Evolutionary conservation across 2,329 filamentous ascomycete species (phyloP), one percentile per base, ranked within the genome.

Genomic region (Trichothecium sympodiale): DNA sequence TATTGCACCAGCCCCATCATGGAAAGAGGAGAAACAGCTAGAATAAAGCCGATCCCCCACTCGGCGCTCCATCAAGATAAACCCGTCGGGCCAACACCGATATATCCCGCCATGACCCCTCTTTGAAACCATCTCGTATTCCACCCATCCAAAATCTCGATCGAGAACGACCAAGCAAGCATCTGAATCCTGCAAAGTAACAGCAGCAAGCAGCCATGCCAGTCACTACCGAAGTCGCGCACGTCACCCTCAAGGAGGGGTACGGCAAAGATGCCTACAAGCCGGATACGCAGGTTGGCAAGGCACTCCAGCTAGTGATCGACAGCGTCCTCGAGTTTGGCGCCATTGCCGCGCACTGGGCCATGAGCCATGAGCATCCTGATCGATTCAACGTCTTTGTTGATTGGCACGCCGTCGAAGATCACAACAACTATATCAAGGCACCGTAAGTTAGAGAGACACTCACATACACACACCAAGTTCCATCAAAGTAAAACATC

Each of bases 301-400:
- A 49, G 13, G 41, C 27, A 4, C 35, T 41, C 8, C 31, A 41
- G 9, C 30, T 43, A 18, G 39, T 42, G 4, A 26, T 50, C 1
- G 40, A 51, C 23, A 45, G 38, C 5, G 41, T 38, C 1, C 17
- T 47, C 14, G 48, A 31, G 8, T 47, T 50, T 3, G 49, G 48
- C 3, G 49, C 47, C 3, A 37, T 37, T 2, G 39, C 43, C 2
- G 41, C 44, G 8, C 50, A 50, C 7, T 47, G 45, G 2, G 47
- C 47, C 20, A 23, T 42, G 13, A 40, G 49, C 15, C 31, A 50
- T 34, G 49, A 53, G 37, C 42, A 48, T 15, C 46, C 50, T 10
- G 39, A 39, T 0, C 47, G 38, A 2, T 3, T 47, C 1, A 51
- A 50, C 50, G 6, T 47, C 2, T 50, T 52, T 12, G 18, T 52